phyloP scores from a whole-genome alignment of 2,329 filamentous ascomycete species.

The Achaetomium macrosporum region DNA sequence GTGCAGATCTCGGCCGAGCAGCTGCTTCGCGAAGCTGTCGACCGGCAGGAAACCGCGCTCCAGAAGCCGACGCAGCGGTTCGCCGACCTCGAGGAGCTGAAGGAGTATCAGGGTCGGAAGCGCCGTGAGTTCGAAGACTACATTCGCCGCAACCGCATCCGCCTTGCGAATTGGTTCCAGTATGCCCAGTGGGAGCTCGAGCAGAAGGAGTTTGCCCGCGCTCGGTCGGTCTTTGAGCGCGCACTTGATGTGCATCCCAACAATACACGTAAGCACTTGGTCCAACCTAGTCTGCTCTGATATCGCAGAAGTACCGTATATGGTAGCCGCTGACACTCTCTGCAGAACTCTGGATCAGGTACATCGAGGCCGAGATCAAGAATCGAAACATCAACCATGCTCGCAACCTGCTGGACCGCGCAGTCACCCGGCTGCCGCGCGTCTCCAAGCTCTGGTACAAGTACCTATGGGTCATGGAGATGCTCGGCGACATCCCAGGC shows the following conservation, averaged over 20 bases:
- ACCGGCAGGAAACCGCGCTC: conserved; percentile 82
- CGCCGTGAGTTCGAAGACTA: conserved; percentile 97
- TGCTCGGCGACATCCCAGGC: conserved; percentile 86
- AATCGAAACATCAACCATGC: conserved; percentile 94
- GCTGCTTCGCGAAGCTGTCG: conserved; percentile 92
- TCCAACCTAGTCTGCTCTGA: conserved; percentile 43
- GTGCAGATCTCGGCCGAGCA: conserved; percentile 94
- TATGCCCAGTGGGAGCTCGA: conserved; percentile 97
- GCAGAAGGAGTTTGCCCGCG: conserved; percentile 92
- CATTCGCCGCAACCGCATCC: conserved; percentile 87
- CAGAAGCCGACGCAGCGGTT: conserved; percentile 93
- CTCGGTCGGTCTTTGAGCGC: conserved; percentile 88
- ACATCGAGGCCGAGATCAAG: conserved; percentile 96
- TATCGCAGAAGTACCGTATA: conserved; percentile 24
- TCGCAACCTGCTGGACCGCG: conserved; percentile 85
- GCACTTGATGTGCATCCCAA: conserved; percentile 89
- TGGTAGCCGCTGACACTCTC: conserved; percentile 6
- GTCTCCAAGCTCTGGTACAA: conserved; percentile 99
- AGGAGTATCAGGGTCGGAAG: conserved; percentile 95
- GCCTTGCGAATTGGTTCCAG: conserved; percentile 98
- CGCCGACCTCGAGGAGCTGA: conserved; percentile 92
- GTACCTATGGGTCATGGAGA: conserved; percentile 98
- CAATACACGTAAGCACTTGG: conserved; percentile 48
- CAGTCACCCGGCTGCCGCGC: conserved; percentile 84
- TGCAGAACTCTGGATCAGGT: conserved; percentile 73